phyloP scores from a whole-genome alignment of 2,329 filamentous ascomycete genomes.

The Fusarium tjaetaba region DNA sequence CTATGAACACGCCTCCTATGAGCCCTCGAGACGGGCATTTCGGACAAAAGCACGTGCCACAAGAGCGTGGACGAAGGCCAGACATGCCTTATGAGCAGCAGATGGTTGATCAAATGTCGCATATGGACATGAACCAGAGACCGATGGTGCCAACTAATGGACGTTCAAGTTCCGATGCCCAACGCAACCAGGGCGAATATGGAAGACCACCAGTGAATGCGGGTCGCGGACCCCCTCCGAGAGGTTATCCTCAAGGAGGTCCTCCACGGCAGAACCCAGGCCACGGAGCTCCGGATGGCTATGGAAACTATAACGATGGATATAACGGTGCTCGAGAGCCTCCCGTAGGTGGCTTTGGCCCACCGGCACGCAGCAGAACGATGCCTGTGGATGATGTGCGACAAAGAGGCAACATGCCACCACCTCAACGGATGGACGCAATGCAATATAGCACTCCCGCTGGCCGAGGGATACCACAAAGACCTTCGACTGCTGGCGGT shows the following conservation, averaged over 20 bases:
- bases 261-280: conserved; percentile 44
- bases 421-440: conserved; percentile 54
- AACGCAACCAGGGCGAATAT: conserved; percentile 42
- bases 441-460: conserved; percentile 58
- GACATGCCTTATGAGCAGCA: conserved; percentile 45
- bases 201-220: conserved; percentile 41
- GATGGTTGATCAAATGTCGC: conserved; percentile 48
- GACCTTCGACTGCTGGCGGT: conserved; percentile 66
- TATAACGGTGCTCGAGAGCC: conserved; percentile 46
- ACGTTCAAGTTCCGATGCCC: conserved; percentile 42
- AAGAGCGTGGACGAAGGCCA: conserved; percentile 33
- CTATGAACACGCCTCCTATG: conserved; percentile 46
- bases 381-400: conserved; percentile 64
- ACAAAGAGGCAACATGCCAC: conserved; percentile 50
- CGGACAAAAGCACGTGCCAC: conserved; percentile 36
- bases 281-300: conserved; percentile 36
- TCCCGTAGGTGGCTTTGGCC: conserved; percentile 56
- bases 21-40: conserved; percentile 44
- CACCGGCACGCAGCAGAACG: conserved; percentile 68
- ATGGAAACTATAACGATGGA: conserved; percentile 43
- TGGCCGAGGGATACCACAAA: conserved; percentile 58
- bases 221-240: conserved; percentile 40
- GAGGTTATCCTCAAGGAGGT: conserved; percentile 49
- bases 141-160: conserved; percentile 34
- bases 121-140: conserved; percentile 49